Percentiles rank a stretch among this genome's conserved stretches.
Evolutionary conservation across 2,329 filamentous ascomycete species (phyloP).

Genomic region (Penicillium palitans): DNA sequence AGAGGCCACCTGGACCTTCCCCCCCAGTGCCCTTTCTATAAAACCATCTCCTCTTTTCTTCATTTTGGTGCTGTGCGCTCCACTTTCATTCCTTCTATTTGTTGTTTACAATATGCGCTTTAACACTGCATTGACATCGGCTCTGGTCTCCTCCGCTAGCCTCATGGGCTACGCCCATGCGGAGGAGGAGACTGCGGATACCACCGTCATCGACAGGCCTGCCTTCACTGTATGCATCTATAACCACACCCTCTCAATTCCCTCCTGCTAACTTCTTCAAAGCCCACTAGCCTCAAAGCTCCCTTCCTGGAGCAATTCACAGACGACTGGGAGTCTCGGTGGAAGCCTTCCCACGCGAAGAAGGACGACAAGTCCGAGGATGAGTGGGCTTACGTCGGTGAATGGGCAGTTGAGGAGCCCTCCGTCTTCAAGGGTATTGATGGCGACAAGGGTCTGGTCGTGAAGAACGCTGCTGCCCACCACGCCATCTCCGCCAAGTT

Average conservation of each 20-base stretch:
- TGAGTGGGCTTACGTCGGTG: conserved; percentile 96
- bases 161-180: conserved; percentile 65
- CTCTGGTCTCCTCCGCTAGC: conserved; percentile 68
- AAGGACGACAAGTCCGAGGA: conserved; percentile 83
- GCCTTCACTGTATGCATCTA: conserved; percentile 75
- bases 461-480: conserved; percentile 97
- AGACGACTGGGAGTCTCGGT: conserved; percentile 89
- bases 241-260: conserved; percentile 10
- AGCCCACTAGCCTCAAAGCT: conserved; percentile 87
- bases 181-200: conserved; percentile 60
- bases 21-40: conserved; percentile 30
- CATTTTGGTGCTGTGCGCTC: conserved; percentile 17
- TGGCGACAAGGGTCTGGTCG: conserved; percentile 92
- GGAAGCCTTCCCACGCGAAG: conserved; percentile 95
- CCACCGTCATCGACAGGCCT: conserved; percentile 66
- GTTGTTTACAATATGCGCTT: conserved; percentile 70
- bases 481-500: conserved; percentile 99
- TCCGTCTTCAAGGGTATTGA: conserved; percentile 85
- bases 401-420: conserved; percentile 96
- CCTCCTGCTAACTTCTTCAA: conserved; percentile 43
- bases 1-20: conserved; percentile 49
- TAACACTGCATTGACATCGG: conserved; percentile 72
- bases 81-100: conserved; percentile 14
- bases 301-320: conserved; percentile 99
- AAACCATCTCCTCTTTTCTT: conserved; percentile 29